phyloP scores from a whole-genome alignment of 208 protist genomes.

The Acanthamoeba triangularis region DNA sequence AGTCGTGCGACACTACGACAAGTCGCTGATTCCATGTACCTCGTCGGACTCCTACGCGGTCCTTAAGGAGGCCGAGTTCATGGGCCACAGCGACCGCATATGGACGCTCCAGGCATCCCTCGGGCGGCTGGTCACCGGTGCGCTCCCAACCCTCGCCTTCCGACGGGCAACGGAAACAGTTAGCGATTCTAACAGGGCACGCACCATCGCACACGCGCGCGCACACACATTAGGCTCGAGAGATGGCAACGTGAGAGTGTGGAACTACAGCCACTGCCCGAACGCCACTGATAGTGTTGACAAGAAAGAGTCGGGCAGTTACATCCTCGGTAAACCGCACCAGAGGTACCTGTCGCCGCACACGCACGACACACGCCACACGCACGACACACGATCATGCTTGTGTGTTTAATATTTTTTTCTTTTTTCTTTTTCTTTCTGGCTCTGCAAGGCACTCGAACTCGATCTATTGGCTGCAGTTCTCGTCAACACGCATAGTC shows the following conservation, averaged over 20 bases:
- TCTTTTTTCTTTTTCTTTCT: too few relatives aligned
- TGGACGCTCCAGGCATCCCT: slow-evolving; percentile 52
- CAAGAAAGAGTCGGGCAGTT: slow-evolving; percentile 17
- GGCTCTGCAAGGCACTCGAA: slow-evolving; percentile 64
- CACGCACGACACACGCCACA: too few relatives aligned
- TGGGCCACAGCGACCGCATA: slow-evolving; percentile 47
- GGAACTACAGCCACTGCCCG: slow-evolving; percentile 10
- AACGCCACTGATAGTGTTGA: background rate
- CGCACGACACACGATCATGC: too few relatives aligned
- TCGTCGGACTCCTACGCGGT: background rate
- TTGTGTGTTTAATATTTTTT: too few relatives aligned
- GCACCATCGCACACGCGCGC: background rate
- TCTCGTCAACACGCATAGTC: slow-evolving; percentile 33
- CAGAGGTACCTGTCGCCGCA: too few relatives aligned
- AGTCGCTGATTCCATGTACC: background rate
- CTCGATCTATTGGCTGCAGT: slow-evolving; percentile 66
- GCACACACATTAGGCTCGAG: slow-evolving; percentile 46
- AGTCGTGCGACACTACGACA: background rate
- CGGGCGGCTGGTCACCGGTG: slow-evolving; percentile 23
- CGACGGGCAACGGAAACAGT: background rate
- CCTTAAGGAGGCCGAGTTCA: slow-evolving; percentile 18
- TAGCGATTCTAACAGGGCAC: background rate
- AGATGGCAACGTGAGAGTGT: slow-evolving; percentile 38
- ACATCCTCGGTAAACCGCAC: slow-evolving; percentile 44
- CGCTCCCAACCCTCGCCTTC: background rate